Evolutionary conservation across 2,329 filamentous ascomycete species (phyloP).

Genomic region (Phyllosticta capitalensis): DNA sequence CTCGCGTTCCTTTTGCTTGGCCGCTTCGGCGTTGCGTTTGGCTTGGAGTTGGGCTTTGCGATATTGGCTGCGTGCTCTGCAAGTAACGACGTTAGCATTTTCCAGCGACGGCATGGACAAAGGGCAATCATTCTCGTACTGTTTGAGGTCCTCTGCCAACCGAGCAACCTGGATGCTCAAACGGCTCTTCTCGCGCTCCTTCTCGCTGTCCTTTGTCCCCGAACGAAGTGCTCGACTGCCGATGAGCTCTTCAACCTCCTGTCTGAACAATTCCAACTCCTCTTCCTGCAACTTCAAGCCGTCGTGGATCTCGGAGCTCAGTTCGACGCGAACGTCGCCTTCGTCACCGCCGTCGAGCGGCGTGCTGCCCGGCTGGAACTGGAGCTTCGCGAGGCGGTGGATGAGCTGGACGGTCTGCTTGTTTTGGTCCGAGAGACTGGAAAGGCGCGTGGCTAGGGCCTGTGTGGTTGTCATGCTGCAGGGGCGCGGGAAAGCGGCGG

Average conservation of each 20-base stretch:
- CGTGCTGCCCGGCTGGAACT: constrained; percentile 52
- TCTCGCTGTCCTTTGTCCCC: constrained; percentile 40
- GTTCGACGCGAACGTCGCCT: constrained; percentile 58
- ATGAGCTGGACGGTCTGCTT: constrained; percentile 47
- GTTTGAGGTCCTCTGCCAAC: constrained; percentile 60
- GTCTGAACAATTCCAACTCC: constrained; percentile 68
- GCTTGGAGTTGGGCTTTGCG: constrained; percentile 73
- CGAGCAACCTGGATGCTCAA: constrained; percentile 58
- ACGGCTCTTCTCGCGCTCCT: constrained; percentile 54
- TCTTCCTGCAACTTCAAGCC: constrained; percentile 70
- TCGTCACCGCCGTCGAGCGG: constrained; percentile 50
- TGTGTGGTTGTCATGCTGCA: constrained; percentile 26
- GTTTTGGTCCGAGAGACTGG: constrained; percentile 44
- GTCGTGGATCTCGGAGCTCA: constrained; percentile 71
- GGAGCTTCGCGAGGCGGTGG: constrained; percentile 49
- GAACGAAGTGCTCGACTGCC: constrained; percentile 26
- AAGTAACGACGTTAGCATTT: constrained; percentile 4
- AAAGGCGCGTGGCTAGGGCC: constrained; percentile 39
- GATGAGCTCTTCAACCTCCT: constrained; percentile 66
- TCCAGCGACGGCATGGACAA: constrained; percentile 28
- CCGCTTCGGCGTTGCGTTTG: constrained; percentile 62
- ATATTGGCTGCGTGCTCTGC: constrained; percentile 56
- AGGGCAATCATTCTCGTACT: constrained; percentile 41
- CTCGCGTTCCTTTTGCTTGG: constrained; percentile 67
- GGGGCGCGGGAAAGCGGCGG: not conserved